Conservation (phyloP, 2,329 filamentous ascomycete species). For the Cladophialophora carrionii region DNA sequence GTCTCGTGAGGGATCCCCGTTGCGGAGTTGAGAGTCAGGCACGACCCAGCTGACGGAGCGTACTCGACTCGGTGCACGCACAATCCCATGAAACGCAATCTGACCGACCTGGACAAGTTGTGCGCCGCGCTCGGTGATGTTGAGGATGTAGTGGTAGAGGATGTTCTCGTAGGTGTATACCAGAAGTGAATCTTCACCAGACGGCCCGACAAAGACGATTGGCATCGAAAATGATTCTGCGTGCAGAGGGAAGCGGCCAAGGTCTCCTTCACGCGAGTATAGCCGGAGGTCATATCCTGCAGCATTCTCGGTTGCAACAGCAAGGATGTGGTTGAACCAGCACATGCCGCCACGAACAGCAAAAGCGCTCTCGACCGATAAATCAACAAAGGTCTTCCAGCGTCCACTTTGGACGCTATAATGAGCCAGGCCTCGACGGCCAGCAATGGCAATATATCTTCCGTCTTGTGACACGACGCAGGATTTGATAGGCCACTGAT, state of each 20-base stretch:
- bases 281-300: constrained; percentile 84
- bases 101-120: constrained; percentile 92
- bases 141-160: constrained; percentile 91
- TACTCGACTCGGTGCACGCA: constrained; percentile 88
- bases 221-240: constrained; percentile 78
- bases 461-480: constrained; percentile 89
- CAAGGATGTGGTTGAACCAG: constrained; percentile 94
- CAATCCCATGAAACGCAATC: constrained; percentile 95
- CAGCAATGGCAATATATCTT: constrained; percentile 94
- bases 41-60: constrained; percentile 94
- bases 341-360: constrained; percentile 95
- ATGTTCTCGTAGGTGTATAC: constrained; percentile 98
- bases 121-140: constrained; percentile 69
- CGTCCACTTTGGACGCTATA: constrained; percentile 93
- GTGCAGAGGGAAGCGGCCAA: constrained; percentile 75
- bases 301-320: constrained; percentile 87
- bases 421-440: constrained; percentile 85
- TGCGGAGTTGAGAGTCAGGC: constrained; percentile 82
- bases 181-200: constrained; percentile 89
- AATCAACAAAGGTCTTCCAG: constrained; percentile 91
- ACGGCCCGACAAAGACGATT: constrained; percentile 85
- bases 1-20: constrained; percentile 94
- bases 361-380: constrained; percentile 83
- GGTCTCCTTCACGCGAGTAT: constrained; percentile 80
- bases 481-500: constrained; percentile 90